These are phyloP conservation scores for Heliamphora pulchella DNA, from an alignment of 179 eudicot species.

Conservation along the genomic window DNA sequence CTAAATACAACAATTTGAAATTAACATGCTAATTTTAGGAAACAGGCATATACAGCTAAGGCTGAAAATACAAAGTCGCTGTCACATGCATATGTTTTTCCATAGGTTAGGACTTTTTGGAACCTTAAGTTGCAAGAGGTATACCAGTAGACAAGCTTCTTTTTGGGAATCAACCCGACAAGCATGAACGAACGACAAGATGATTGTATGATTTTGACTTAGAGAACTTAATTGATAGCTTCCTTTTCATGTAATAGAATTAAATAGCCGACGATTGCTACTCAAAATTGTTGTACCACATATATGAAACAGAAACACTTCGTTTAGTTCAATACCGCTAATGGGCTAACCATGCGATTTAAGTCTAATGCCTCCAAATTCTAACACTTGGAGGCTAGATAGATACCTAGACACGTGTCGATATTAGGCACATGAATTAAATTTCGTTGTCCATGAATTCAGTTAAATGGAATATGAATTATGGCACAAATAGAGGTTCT, in stretches of 20 bases:
- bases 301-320: neutral
- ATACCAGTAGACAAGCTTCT: neutral
- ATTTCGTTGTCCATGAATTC: too few relatives aligned
- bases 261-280: neutral
- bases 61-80: neutral
- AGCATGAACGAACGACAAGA: neutral
- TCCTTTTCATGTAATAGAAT: neutral
- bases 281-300: too few relatives aligned
- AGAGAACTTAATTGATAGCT: neutral
- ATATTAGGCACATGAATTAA: too few relatives aligned
- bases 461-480: too few relatives aligned
- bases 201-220: neutral
- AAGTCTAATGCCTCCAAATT: neutral
- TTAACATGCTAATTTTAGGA: neutral
- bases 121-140: neutral
- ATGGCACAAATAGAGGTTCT: too few relatives aligned
- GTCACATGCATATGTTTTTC: too few relatives aligned
- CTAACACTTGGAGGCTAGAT: neutral
- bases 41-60: neutral
- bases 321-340: neutral
- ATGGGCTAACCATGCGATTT: neutral
- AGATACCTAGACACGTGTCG: too few relatives aligned
- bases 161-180: neutral
- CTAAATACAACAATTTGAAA: too few relatives aligned
- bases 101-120: neutral